Base-by-base conservation (phyloP, 1,284 basidiomycete genomes). In the Boletellus deceptivus region DNA sequence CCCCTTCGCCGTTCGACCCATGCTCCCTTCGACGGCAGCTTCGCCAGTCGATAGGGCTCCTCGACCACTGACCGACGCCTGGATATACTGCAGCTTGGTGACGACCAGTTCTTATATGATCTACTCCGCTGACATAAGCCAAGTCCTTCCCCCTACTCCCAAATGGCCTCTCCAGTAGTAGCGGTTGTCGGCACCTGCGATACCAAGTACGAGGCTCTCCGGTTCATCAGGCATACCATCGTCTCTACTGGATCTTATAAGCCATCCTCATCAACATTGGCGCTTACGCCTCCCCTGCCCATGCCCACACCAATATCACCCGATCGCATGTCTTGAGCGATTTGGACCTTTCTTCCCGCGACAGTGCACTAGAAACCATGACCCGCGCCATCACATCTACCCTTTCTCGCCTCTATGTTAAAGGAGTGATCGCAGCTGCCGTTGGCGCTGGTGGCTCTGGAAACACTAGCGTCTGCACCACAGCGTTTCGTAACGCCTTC, bases 121-220 rank as follows among this genome's bases (percentile, higher is more conserved):
- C 38, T 5, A 16, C 37, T n/a, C 25, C 14, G 61, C 51, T 62
- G 61, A 63, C 46, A 51, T 53, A 51, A 60, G 49, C 16, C 8
- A n/a, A 11, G 3, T 3, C 17, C 45, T 29, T 3, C 11, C 45
- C 35, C 10, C 10, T 20, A 16, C 7, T 17, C 29, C 22, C 25
- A 33, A 25, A 64, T 63, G 53, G 16, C 50, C 17, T 27, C 40
- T 27, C 64, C 62, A 11, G 41, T 50, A 40, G 43, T 67, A 16
- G 62, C 58, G 8, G 61, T 68, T 14, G 50, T 65, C 16, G 66
- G 63, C 16, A 65, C 62, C 14, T 63, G 64, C 17, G 62, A 64
- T 20, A 68, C 60, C 39, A 65, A 68, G 34, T 57, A 59, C 16
- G 60, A 63, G 25, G 51, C 56, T 2, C 60, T 67, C 10, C 49